Conservation (phyloP, 2,329 filamentous ascomycete species). For the Sphaerulina populicola region DNA sequence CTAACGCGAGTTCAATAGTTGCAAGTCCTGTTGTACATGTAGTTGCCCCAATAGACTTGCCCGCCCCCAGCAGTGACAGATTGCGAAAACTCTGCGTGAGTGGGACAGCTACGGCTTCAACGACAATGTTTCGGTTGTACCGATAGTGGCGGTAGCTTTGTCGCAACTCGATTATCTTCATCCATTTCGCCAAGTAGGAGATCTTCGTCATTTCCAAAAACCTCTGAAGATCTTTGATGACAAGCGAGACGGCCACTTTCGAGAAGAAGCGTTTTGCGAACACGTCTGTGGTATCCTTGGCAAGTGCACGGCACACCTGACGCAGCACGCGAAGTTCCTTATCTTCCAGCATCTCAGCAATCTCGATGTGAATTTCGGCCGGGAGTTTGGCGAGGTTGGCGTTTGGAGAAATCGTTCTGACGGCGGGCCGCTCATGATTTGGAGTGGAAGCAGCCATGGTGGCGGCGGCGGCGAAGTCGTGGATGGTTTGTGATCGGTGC, state of each 20-base stretch:
- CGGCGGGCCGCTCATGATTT: background rate
- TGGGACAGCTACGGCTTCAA: background rate
- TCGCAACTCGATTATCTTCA: background rate
- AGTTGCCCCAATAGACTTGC: background rate
- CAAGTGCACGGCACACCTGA: conserved; percentile 1
- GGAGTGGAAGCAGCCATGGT: background rate
- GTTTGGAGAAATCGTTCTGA: background rate
- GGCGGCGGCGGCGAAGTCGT: background rate
- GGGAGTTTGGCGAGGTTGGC: background rate
- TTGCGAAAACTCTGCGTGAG: background rate
- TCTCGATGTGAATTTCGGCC: conserved; percentile 5
- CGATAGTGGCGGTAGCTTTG: no score
- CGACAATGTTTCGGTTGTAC: no score
- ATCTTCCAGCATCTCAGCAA: background rate
- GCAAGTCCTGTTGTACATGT: no score
- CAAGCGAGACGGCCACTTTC: background rate
- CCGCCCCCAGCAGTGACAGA: background rate
- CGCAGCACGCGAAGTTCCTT: conserved; percentile 1
- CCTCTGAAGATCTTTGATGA: background rate
- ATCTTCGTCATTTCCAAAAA: background rate
- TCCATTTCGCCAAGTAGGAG: background rate
- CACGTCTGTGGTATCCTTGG: background rate
- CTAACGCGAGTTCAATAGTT: no score
- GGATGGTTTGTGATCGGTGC: background rate
- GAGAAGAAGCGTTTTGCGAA: conserved; percentile 6